Evolutionary conservation across 2,329 filamentous ascomycete species (phyloP).

Genomic region (Xylariaceae sp.): DNA sequence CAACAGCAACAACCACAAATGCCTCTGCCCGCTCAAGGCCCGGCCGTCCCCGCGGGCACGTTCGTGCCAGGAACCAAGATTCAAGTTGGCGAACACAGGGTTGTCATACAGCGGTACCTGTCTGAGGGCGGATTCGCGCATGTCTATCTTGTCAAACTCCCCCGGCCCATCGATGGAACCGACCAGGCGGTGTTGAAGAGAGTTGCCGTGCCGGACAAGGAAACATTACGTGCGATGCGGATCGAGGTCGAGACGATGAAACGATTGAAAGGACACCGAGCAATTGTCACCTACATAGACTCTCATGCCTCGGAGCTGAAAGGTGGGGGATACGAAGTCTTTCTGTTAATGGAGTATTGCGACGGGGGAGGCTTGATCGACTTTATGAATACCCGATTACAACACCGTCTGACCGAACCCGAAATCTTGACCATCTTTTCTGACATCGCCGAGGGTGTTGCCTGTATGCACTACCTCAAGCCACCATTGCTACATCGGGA

Average conservation of each 20-base stretch:
- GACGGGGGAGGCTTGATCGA: conserved; percentile 92
- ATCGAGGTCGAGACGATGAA: conserved; percentile 99
- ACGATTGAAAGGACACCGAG: conserved; percentile 90
- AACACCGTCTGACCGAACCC: conserved; percentile 93
- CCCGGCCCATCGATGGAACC: conserved; percentile 68
- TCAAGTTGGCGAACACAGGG: conserved; percentile 85
- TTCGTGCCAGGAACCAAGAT: conserved; percentile 94
- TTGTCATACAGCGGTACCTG: conserved; percentile 93
- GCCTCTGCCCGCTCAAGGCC: conserved; percentile 32
- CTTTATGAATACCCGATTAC: conserved; percentile 97
- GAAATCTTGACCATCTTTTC: conserved; percentile 97
- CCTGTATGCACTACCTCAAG: conserved; percentile 98
- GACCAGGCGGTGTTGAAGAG: conserved; percentile 85
- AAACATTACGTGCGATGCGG: conserved; percentile 89
- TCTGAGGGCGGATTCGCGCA: conserved; percentile 98
- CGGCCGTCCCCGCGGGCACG: conserved; percentile 65
- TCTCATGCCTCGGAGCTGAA: conserved; percentile 93
- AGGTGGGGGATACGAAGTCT: conserved; percentile 94
- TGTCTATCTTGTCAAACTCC: conserved; percentile 90
- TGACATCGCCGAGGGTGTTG: conserved; percentile 91
- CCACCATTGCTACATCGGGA: conserved; percentile 89
- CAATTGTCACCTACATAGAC: conserved; percentile 97
- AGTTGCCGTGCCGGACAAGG: conserved; percentile 94
- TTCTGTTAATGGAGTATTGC: conserved; percentile 97
- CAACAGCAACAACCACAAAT: conserved; percentile 31